Evolutionary conservation across 2,329 filamentous ascomycete species (phyloP).

Genomic region (Cladophialophora yegresii): DNA sequence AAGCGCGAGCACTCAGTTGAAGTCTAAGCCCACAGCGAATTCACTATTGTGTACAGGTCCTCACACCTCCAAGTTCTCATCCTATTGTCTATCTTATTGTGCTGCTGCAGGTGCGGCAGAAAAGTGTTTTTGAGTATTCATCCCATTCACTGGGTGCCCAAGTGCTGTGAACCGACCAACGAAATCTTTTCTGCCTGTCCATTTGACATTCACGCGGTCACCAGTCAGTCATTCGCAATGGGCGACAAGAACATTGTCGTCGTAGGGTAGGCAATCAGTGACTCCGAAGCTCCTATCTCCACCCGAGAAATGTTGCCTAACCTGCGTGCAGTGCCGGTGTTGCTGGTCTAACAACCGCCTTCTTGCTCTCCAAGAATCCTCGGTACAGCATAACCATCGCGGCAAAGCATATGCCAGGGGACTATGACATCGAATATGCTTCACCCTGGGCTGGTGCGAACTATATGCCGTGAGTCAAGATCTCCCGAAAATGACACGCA

Average conservation of each 20-base stretch:
- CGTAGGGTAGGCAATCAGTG: conserved; percentile 40
- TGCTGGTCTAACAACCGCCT: conserved; percentile 61
- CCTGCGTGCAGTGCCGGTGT: conserved; percentile 37
- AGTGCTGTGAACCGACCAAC: background rate
- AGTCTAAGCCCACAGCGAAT: background rate
- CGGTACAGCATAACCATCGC: conserved; percentile 63
- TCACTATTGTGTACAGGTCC: background rate
- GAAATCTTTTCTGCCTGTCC: conserved; percentile 1
- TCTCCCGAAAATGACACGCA: background rate
- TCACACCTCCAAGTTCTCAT: too few species aligned
- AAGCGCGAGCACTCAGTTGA: background rate
- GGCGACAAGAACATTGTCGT: conserved; percentile 43
- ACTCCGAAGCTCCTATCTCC: conserved; percentile 3
- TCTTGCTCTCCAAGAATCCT: conserved; percentile 56
- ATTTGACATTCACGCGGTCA: background rate
- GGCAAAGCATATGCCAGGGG: conserved; percentile 82
- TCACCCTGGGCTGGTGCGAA: conserved; percentile 83
- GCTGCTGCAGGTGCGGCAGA: conserved; percentile 2
- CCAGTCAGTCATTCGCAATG: conserved; percentile 19
- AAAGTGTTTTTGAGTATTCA: background rate
- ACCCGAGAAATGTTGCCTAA: background rate
- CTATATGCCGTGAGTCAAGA: conserved; percentile 61
- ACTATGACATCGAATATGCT: conserved; percentile 75
- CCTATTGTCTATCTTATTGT: conserved; percentile 11
- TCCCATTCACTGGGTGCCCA: background rate